phyloP scores from a whole-genome alignment of 2,329 filamentous ascomycete genomes.

The Plenodomus tracheiphilus region DNA sequence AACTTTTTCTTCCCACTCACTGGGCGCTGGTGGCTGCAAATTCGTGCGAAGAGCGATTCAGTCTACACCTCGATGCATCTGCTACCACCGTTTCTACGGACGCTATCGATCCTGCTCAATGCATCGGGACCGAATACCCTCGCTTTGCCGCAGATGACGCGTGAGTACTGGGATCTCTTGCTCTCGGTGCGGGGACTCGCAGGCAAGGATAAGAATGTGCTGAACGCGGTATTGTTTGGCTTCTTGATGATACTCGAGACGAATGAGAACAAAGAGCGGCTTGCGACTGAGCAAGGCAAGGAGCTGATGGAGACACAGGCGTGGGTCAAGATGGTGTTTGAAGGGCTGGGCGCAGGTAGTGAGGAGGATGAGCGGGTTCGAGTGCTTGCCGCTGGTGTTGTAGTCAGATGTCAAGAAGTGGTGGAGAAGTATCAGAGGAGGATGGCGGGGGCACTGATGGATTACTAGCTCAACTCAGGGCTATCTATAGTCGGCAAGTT shows the following conservation, averaged over 20 bases:
- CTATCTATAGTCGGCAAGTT: neutral
- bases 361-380: constrained; percentile 78
- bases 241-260: constrained; percentile 81
- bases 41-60: constrained; percentile 56
- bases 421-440: constrained; percentile 79
- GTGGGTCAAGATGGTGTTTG: constrained; percentile 81
- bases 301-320: constrained; percentile 84
- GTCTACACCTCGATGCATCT: constrained; percentile 75
- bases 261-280: constrained; percentile 70
- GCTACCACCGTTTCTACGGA: constrained; percentile 81
- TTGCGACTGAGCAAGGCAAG: constrained; percentile 74
- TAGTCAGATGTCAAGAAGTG: constrained; percentile 78
- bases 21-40: constrained; percentile 72
- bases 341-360: constrained; percentile 48
- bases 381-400: constrained; percentile 74
- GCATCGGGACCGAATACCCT: constrained; percentile 80
- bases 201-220: constrained; percentile 63
- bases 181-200: constrained; percentile 65
- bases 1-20: constrained; percentile 87
- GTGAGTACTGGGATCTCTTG: constrained; percentile 82
- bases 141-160: constrained; percentile 75
- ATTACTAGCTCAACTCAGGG: constrained; percentile 28
- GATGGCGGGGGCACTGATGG: constrained; percentile 70
- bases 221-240: constrained; percentile 76
- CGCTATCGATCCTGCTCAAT: constrained; percentile 79